Base-by-base conservation (phyloP, 192 early-diverging fungal genomes). In the Haplosporangium gracile region DNA sequence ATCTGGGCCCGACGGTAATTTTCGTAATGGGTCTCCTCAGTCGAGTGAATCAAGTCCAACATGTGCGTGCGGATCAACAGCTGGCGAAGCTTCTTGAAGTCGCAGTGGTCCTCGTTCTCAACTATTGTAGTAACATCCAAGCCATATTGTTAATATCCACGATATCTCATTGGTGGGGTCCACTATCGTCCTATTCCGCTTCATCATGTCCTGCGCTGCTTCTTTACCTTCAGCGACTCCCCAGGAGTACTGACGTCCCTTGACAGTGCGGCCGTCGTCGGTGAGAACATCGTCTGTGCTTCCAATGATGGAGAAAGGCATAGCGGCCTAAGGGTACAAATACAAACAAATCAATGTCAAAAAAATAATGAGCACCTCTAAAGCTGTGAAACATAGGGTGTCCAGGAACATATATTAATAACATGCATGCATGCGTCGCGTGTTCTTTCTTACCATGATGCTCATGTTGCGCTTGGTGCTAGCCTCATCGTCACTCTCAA, bases 81-180 rank as follows among this genome's bases (percentile, higher is more conserved):
- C 91, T 97, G 96, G 76, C 98, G 95, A 53, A 99, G 93, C 90
- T 99, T 99, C 88, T 95, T 96, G 89, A 99, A 99, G 88, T 99
- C 98, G 90, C 97, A 99, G 90, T 99, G 98, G 74, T 93, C 92
- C 89, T 99, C 98, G 88, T 99, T 99, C 88, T 99, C 98, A 24
- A 99, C 98, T 85, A 80, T 60, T 39, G 5, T 8, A 34, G 16
- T 18, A 39, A 4, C 8, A 24, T 45, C 32, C 7, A 47, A 74
- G 57, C 5, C 7, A 29, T 40, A 68, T 32, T 26, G 32, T 26
- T 68, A 51, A 51, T 22, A 51, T 49, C 49, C 20, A 18, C 47
- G 47, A 0, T 51, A 5, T 22, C 2, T 15, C 20, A 51, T 22
- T 51, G 20, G 0, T 5, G 2, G 36, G 36, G 1, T 2, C 36